Evolutionary conservation across 371 early-diverging fungal species (phyloP).

Genomic region (Capillidium heterosporum): DNA sequence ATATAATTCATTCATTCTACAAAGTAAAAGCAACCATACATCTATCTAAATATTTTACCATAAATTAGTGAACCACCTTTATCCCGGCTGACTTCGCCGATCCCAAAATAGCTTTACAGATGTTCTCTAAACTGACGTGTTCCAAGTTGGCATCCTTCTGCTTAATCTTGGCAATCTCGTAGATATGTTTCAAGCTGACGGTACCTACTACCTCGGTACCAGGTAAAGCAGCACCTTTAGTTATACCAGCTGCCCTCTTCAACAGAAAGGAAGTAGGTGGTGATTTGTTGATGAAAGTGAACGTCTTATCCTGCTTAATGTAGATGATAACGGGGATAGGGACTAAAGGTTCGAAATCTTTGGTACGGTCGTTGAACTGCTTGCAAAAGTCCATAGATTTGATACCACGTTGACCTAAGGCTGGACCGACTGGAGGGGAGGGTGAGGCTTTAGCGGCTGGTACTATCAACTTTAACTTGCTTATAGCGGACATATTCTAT

Average conservation of each 20-base stretch:
- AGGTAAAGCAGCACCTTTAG: constrained; percentile 64
- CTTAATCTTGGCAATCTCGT: constrained; percentile 87
- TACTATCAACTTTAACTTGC: constrained; percentile 27
- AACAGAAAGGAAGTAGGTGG: constrained; percentile 84
- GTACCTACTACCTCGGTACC: constrained; percentile 58
- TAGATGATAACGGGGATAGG: constrained; percentile 73
- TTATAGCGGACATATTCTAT: neutral
- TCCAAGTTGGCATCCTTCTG: constrained; percentile 59
- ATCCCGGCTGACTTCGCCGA: constrained; percentile 75
- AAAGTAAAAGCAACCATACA: no score
- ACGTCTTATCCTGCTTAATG: constrained; percentile 80
- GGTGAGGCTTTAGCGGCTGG: constrained; percentile 89
- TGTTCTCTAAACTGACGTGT: constrained; percentile 44
- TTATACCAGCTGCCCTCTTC: constrained; percentile 77
- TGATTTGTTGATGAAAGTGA: constrained; percentile 68
- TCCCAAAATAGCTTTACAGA: constrained; percentile 59
- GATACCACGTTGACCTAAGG: constrained; percentile 91
- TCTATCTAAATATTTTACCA: no score
- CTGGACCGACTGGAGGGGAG: constrained; percentile 90
- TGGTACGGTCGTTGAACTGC: constrained; percentile 92
- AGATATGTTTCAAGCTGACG: constrained; percentile 79
- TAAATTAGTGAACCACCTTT: constrained; percentile 34
- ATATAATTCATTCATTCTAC: no score
- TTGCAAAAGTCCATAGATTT: constrained; percentile 98
- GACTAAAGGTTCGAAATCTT: constrained; percentile 57